These are phyloP conservation scores for Phytopythium boreale DNA, from an alignment of 352 stramenopile genomes.

Conservation along the genomic window DNA sequence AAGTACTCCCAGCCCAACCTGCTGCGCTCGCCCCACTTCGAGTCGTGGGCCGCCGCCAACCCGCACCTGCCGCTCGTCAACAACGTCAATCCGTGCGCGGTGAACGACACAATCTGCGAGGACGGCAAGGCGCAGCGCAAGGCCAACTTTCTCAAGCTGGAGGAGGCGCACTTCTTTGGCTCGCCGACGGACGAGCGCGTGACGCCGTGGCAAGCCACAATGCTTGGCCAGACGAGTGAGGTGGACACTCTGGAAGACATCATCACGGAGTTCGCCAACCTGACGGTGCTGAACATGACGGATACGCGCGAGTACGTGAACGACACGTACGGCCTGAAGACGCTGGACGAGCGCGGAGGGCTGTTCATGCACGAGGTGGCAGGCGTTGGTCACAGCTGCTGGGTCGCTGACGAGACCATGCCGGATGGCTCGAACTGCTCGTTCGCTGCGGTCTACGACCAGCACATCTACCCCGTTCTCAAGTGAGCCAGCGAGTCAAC, in stretches of 20 bases:
- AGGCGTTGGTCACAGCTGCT: constrained; percentile 32
- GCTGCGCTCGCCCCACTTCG: constrained; percentile 24
- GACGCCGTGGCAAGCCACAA: constrained; percentile 32
- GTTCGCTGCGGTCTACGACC: neutral
- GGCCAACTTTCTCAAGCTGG: constrained; percentile 26
- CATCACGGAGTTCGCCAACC: constrained; percentile 22
- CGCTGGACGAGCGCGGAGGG: constrained; percentile 30
- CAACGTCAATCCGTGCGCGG: constrained; percentile 18
- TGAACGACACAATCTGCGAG: constrained; percentile 3
- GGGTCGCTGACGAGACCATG: constrained; percentile 4
- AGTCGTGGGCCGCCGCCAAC: constrained; percentile 22
- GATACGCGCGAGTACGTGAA: constrained; percentile 28
- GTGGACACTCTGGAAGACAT: constrained; percentile 13
- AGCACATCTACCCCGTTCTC: constrained; percentile 1
- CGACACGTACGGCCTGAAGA: constrained; percentile 35
- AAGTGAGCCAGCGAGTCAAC: no score
- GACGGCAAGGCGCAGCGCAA: constrained; percentile 14
- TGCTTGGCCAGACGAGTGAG: neutral
- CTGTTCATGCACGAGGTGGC: constrained; percentile 22
- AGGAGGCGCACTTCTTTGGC: constrained; percentile 34
- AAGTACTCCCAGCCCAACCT: no score
- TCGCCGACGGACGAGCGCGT: constrained; percentile 28
- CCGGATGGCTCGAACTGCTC: neutral
- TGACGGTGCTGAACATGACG: constrained; percentile 27
- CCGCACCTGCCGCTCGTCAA: constrained; percentile 37